Evolutionary conservation across 163 green algal species (phyloP).

Genomic region (Prototheca cutis): DNA sequence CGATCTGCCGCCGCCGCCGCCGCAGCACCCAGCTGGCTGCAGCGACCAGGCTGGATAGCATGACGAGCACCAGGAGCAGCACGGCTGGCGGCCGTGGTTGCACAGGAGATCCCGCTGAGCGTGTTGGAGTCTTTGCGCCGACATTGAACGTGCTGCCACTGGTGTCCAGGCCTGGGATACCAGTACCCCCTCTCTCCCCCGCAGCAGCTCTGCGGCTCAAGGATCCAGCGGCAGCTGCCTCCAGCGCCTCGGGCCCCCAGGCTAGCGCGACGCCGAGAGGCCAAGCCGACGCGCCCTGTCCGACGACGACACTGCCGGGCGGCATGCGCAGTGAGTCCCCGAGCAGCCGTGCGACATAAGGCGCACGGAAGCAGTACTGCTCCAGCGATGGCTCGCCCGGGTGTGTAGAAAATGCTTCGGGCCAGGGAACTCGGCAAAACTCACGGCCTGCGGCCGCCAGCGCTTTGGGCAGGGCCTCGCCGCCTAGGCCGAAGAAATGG

Average conservation of each 20-base stretch:
- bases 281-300: constrained; percentile 11
- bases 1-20: too few species aligned
- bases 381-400: constrained; percentile 33
- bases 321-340: constrained; percentile 23
- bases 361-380: constrained; percentile 44
- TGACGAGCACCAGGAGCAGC: too few species aligned
- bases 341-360: constrained; percentile 33
- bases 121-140: too few species aligned
- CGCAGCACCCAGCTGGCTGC: too few species aligned
- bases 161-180: too few species aligned
- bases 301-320: constrained; percentile 16
- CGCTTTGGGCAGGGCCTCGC: constrained; percentile 13
- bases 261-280: neutral
- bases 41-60: too few species aligned
- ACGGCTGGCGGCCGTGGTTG: too few species aligned
- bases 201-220: too few species aligned
- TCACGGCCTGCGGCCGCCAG: constrained; percentile 3
- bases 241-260: neutral
- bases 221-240: too few species aligned
- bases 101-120: too few species aligned
- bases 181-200: too few species aligned
- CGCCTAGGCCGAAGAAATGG: constrained; percentile 36
- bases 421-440: constrained; percentile 31
- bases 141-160: too few species aligned
- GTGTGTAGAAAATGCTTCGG: neutral